Base-by-base conservation (phyloP, 176 grass and related monocot genomes). In the Carex parvula region DNA sequence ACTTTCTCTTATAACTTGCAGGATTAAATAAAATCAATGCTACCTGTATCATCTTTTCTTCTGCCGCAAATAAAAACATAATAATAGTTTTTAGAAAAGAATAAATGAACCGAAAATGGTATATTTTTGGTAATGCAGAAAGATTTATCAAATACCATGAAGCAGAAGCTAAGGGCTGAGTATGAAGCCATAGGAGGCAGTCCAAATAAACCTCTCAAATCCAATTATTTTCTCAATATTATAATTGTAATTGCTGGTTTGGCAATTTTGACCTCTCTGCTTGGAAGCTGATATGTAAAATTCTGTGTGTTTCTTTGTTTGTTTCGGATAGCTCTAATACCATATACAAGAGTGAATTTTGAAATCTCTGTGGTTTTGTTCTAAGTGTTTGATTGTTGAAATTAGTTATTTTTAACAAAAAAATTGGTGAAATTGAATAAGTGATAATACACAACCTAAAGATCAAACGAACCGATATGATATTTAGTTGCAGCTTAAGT, bases 201-300 rank as follows among this genome's bases (percentile, higher is more conserved):
- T 70, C 95, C 95, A n/a, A 52, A 98, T 89, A 98, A 80, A 81
- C 84, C 95, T 91, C 80, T 98, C 67, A 76, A 87, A 82, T 98
- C 95, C 24, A 98, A 98, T 67, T 98, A 98, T 81, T 98, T 98
- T 83, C 83, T 98, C 22, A 98, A 98, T 89, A 98, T 98, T 55
- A 98, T 92, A 84, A 87, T 98, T 66, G 70, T 95, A 72, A 70
- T 98, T 57, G 95, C 91, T 10, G 95, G 83, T 14, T 67, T 98
- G 39, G 92, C 95, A 24, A 87, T 98, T 64, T 81, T 98, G 79
- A 92, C 95, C 35, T 95, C 95, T 90, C 84, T 98, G 42, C 44
- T 90, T 73, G 84, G 87, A 78, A 98, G 87, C 83, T 94, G 68
- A 98, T 76, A 30, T 81, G 79, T 81, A 81, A 64, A 29, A 54